Percentiles rank a stretch among this genome's conserved stretches.
phyloP scores from a whole-genome alignment of 345 rosid genomes.

The Populus simonii region DNA sequence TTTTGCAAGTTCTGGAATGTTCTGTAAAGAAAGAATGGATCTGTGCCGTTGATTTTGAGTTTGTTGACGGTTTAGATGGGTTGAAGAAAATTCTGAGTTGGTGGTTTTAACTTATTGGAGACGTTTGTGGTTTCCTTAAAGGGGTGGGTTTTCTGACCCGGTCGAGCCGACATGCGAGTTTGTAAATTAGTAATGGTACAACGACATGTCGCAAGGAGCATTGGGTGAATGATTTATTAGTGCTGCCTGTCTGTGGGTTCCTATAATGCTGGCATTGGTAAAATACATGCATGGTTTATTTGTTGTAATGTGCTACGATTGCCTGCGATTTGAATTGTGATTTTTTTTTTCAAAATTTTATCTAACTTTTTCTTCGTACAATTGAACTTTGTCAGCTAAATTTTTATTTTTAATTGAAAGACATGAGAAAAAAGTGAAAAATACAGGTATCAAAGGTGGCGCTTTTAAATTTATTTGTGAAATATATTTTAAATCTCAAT shows the following conservation, averaged over 20 bases:
- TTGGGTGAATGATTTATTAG: not conserved
- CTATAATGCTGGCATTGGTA: no score
- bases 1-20: constrained; percentile 27
- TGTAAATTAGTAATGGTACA: not conserved
- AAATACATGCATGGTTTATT: no score
- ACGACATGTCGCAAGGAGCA: not conserved
- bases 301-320: no score
- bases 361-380: no score
- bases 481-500: no score
- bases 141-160: not conserved
- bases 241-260: not conserved
- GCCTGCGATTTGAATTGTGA: no score
- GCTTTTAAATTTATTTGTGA: no score
- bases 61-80: constrained; percentile 8
- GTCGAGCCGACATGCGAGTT: not conserved
- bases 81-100: not conserved
- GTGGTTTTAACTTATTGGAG: not conserved
- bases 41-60: constrained; percentile 13
- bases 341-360: no score
- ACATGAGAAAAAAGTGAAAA: no score
- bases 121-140: not conserved
- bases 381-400: no score
- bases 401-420: no score
- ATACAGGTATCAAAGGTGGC: no score
- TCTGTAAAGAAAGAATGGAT: constrained; percentile 4